phyloP scores from a whole-genome alignment of 805 yeast genomes.

The Candida piceae region DNA sequence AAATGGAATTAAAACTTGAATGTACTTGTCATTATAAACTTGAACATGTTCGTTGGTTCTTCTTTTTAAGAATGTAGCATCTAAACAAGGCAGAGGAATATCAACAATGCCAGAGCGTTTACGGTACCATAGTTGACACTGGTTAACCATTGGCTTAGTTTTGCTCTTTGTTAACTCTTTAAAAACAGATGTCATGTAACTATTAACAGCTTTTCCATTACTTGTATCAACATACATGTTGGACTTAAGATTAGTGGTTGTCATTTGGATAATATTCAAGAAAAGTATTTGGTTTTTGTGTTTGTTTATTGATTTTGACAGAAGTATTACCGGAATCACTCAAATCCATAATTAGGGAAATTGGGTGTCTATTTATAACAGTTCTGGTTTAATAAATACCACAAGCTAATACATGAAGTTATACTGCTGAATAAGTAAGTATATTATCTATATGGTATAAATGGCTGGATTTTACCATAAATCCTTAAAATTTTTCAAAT shows the following conservation, averaged over 20 bases:
- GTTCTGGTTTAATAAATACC: too few species aligned
- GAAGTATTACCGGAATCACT: too few species aligned
- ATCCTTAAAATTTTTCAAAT: too few species aligned
- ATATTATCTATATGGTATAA: too few species aligned
- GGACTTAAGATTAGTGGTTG: background rate
- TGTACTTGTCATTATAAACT: constrained; percentile 15
- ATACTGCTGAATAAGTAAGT: too few species aligned
- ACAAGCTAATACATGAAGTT: too few species aligned
- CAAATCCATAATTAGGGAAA: too few species aligned
- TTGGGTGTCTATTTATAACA: too few species aligned
- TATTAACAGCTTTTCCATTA: constrained; percentile 7
- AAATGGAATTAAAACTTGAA: constrained; percentile 8
- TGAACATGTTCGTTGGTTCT: constrained; percentile 1
- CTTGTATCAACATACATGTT: constrained; percentile 15
- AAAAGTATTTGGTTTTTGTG: too few species aligned
- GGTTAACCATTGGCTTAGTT: constrained; percentile 14
- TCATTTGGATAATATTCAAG: too few species aligned
- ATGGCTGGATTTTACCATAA: too few species aligned
- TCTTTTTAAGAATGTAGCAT: background rate
- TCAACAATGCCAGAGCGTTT: constrained; percentile 3
- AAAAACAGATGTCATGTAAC: constrained; percentile 15
- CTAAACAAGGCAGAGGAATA: constrained; percentile 3
- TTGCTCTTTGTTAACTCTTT: constrained; percentile 21
- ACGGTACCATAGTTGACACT: constrained; percentile 18
- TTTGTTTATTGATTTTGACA: too few species aligned